Percentiles rank a stretch among this genome's conserved stretches.
Evolutionary conservation across 2,329 filamentous ascomycete genomes (phyloP).

Genomic region (Aureobasidium sp.): DNA sequence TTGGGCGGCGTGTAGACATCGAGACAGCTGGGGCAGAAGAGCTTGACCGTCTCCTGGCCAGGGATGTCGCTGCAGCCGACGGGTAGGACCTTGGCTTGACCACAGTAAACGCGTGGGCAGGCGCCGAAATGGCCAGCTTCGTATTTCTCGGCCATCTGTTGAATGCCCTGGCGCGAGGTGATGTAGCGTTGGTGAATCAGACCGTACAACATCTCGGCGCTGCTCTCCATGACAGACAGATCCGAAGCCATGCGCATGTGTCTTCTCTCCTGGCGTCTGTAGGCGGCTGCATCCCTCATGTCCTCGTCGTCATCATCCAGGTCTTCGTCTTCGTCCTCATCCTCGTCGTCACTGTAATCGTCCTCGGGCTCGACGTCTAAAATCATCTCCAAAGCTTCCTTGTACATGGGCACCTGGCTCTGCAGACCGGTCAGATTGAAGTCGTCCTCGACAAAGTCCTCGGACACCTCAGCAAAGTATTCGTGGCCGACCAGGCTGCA

Average conservation of each 20-base stretch:
- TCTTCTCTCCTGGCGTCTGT: constrained; percentile 51
- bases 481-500: constrained; percentile 93
- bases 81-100: constrained; percentile 79
- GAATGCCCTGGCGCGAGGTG: constrained; percentile 89
- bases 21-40: constrained; percentile 93
- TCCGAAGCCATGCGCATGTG: constrained; percentile 86
- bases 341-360: constrained; percentile 60
- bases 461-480: constrained; percentile 97
- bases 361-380: constrained; percentile 96
- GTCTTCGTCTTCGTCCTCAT: constrained; percentile 46
- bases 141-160: constrained; percentile 99
- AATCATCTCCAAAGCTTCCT: constrained; percentile 98
- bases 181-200: constrained; percentile 98
- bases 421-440: constrained; percentile 97
- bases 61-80: constrained; percentile 92
- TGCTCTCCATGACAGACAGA: constrained; percentile 90
- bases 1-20: constrained; percentile 97
- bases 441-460: constrained; percentile 99
- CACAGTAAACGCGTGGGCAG: constrained; percentile 91
- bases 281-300: constrained; percentile 32
- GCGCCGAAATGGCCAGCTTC: constrained; percentile 92
- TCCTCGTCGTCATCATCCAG: constrained; percentile 50
- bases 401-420: constrained; percentile 96
- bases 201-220: constrained; percentile 95
- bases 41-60: constrained; percentile 93